phyloP scores from a whole-genome alignment of 139 green algal species.

The Closterium sp. region DNA sequence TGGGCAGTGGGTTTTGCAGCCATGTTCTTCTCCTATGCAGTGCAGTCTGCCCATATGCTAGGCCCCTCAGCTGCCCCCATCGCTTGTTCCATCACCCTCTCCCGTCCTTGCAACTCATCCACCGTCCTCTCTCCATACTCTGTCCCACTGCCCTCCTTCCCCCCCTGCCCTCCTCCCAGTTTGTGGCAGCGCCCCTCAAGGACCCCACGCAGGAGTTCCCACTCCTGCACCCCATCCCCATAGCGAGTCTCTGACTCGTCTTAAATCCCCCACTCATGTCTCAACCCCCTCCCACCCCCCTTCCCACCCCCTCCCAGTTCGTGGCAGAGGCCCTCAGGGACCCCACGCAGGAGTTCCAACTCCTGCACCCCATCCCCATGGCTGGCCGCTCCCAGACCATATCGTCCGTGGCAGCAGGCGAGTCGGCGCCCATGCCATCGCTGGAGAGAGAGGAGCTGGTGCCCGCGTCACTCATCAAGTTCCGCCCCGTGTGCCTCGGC shows the following conservation, averaged over 20 bases:
- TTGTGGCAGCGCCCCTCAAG: too few species aligned
- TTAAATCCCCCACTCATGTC: not conserved
- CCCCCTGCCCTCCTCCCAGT: not conserved
- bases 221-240: too few species aligned
- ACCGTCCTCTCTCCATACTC: too few species aligned
- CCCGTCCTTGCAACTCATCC: not conserved
- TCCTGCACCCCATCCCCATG: slow-evolving; percentile 32
- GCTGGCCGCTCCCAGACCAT: slow-evolving; percentile 13
- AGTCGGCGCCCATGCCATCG: not conserved
- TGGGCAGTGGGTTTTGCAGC: not conserved
- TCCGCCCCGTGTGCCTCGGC: slow-evolving; percentile 13
- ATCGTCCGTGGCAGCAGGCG: not conserved
- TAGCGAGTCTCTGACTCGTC: too few species aligned
- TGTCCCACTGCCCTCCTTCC: too few species aligned
- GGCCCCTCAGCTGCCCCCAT: not conserved
- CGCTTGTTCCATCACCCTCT: not conserved
- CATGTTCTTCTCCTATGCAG: too few species aligned
- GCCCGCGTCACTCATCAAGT: slow-evolving; percentile 40
- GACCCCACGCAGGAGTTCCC: too few species aligned
- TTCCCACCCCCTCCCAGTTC: slow-evolving; percentile 19
- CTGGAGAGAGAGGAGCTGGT: slow-evolving; percentile 44
- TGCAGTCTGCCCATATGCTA: not conserved
- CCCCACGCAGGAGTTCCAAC: slow-evolving; percentile 39
- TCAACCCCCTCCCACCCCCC: not conserved
- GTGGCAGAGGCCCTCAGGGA: slow-evolving; percentile 23